Evolutionary conservation across 306 rosid genomes (phyloP).

Genomic region (Castanea mollissima): DNA sequence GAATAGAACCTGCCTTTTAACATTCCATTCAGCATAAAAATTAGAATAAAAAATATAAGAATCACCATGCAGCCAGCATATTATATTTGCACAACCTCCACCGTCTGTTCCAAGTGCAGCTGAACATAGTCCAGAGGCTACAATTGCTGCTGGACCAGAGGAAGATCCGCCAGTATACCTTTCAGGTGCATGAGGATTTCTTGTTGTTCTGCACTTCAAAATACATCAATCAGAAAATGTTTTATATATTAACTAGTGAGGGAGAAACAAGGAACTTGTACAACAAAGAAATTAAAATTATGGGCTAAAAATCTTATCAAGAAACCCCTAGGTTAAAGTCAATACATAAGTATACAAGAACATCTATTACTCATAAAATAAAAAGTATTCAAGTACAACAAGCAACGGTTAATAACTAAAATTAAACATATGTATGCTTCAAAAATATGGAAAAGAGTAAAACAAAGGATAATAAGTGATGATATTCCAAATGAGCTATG

Average conservation of each 20-base stretch:
- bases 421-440: not conserved
- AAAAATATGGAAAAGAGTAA: not conserved
- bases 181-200: constrained; percentile 95
- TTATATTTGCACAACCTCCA: constrained; percentile 70
- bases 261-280: constrained; percentile 13
- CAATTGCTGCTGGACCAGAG: constrained; percentile 96
- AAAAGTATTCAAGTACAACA: not conserved
- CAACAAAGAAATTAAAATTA: not conserved
- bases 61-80: constrained; percentile 19
- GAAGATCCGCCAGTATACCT: constrained; percentile 98
- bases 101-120: constrained; percentile 98
- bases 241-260: not conserved
- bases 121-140: constrained; percentile 91
- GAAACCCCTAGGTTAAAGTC: not conserved
- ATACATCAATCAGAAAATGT: constrained; percentile 18
- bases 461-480: not conserved
- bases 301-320: not conserved
- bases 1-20: constrained; percentile 78
- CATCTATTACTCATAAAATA: no score
- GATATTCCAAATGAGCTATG: not conserved
- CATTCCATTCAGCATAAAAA: constrained; percentile 21
- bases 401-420: not conserved
- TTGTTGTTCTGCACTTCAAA: constrained; percentile 67
- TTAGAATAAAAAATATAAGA: constrained; percentile 11
- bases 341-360: not conserved